Percentiles rank a stretch among this genome's conserved stretches.
phyloP scores from a whole-genome alignment of 495 filamentous ascomycete genomes.

The Aeminium ludgeri region DNA sequence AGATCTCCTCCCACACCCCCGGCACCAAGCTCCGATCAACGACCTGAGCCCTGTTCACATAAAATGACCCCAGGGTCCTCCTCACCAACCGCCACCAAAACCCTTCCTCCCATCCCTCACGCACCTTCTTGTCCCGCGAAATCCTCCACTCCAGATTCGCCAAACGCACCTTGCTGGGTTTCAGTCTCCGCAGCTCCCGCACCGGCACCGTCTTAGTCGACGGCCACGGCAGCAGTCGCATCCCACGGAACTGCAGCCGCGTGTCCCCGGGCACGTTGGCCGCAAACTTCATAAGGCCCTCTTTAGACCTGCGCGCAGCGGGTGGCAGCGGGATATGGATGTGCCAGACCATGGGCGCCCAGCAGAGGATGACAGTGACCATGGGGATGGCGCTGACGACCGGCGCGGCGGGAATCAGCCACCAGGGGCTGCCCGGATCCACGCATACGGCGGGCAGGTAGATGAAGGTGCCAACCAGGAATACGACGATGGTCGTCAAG shows the following conservation, averaged over 20 bases:
- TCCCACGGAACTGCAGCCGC: slow-evolving; percentile 50
- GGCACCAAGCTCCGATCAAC: slow-evolving; percentile 8
- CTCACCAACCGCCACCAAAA: slow-evolving; percentile 1
- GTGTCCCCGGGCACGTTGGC: slow-evolving; percentile 44
- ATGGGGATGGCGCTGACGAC: slow-evolving; percentile 46
- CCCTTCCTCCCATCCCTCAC: neutral
- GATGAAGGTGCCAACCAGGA: slow-evolving; percentile 42
- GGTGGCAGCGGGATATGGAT: slow-evolving; percentile 17
- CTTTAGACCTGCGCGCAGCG: slow-evolving; percentile 40
- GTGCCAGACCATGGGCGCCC: slow-evolving; percentile 22
- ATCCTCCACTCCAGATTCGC: slow-evolving; percentile 29
- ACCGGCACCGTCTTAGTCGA: slow-evolving; percentile 31
- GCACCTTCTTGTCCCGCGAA: neutral
- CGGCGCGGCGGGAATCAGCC: slow-evolving; percentile 33
- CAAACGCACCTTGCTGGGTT: slow-evolving; percentile 31
- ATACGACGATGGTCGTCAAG: slow-evolving; percentile 52
- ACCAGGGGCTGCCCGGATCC: slow-evolving; percentile 31
- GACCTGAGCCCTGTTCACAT: slow-evolving; percentile 3
- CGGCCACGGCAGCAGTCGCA: slow-evolving; percentile 43
- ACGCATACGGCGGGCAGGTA: slow-evolving; percentile 42
- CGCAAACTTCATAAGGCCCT: slow-evolving; percentile 46
- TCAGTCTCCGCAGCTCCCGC: slow-evolving; percentile 31
- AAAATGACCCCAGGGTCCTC: slow-evolving; percentile 7
- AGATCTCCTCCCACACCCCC: slow-evolving; percentile 15
- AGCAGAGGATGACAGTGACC: slow-evolving; percentile 45